A percentile compares a stretch with the other conserved stretches of the same genome.
Conservation (phyloP, 2,329 filamentous ascomycete genomes). For the Beauveria scarabaeidicola region DNA sequence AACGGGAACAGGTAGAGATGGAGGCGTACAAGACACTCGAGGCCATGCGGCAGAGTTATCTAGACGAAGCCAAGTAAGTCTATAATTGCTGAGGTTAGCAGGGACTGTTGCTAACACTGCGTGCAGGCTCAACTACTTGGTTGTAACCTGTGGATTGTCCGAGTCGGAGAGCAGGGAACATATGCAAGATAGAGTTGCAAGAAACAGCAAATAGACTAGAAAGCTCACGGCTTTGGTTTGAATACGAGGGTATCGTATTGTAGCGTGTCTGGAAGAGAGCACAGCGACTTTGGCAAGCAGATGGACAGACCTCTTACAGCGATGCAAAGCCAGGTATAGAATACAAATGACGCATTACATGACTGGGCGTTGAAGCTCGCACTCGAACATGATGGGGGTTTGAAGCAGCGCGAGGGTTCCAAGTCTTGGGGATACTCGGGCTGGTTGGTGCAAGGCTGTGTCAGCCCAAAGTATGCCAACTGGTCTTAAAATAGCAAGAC, state of each 20-base stretch:
- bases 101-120: neutral
- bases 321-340: neutral
- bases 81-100: neutral
- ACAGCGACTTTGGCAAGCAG: neutral
- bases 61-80: slow-evolving; percentile 67
- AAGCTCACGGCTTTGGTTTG: neutral
- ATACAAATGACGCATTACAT: neutral
- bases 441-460: neutral
- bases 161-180: slow-evolving; percentile 39
- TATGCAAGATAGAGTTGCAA: slow-evolving; percentile 32
- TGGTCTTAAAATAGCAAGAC: neutral
- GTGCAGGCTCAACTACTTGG: slow-evolving; percentile 42
- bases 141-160: slow-evolving; percentile 45
- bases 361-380: neutral
- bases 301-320: neutral
- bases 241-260: neutral
- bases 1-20: slow-evolving; percentile 59
- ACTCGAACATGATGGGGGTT: neutral
- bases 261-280: neutral
- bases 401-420: neutral
- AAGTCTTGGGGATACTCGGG: neutral
- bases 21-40: slow-evolving; percentile 68
- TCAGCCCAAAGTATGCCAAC: neutral
- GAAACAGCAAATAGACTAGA: slow-evolving; percentile 13
- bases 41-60: slow-evolving; percentile 58